A percentile compares a stretch with the other conserved stretches of the same genome.
Evolutionary conservation across 2,329 filamentous ascomycete genomes (phyloP).

Genomic region (Phyllosticta citriasiana): DNA sequence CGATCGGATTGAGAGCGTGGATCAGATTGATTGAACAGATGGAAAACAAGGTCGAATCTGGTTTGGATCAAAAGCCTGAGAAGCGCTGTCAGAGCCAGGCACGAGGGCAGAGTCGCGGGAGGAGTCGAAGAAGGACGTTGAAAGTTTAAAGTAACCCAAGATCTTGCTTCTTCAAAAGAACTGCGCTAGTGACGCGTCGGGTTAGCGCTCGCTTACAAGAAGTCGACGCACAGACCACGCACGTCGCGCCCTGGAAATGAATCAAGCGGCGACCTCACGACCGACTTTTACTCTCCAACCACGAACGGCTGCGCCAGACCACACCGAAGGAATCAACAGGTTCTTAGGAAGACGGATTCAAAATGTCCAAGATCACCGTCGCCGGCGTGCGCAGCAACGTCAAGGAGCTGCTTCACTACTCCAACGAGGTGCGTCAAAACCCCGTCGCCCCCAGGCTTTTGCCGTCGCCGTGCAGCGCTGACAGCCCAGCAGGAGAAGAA

Average conservation of each 20-base stretch:
- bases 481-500: constrained; percentile 61
- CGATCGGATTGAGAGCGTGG: not conserved
- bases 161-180: not conserved
- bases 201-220: constrained; percentile 4
- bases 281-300: constrained; percentile 8
- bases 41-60: not conserved
- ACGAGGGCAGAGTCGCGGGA: not conserved
- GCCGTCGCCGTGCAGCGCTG: not conserved
- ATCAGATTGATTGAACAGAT: not conserved
- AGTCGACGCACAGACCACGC: not conserved
- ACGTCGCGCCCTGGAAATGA: not conserved
- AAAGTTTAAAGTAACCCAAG: not conserved
- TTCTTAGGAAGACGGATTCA: constrained; percentile 41
- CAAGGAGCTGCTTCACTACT: constrained; percentile 90
- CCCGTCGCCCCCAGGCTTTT: not conserved
- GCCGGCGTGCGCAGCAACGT: constrained; percentile 64
- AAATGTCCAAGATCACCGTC: constrained; percentile 81
- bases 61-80: not conserved
- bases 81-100: not conserved
- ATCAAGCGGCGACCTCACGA: not conserved
- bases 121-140: not conserved
- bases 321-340: constrained; percentile 12
- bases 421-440: constrained; percentile 37
- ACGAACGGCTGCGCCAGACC: constrained; percentile 9
- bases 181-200: not conserved